phyloP scores from a whole-genome alignment of 1,139 yeast genomes.

The Blastobotrys buckinghamii region DNA sequence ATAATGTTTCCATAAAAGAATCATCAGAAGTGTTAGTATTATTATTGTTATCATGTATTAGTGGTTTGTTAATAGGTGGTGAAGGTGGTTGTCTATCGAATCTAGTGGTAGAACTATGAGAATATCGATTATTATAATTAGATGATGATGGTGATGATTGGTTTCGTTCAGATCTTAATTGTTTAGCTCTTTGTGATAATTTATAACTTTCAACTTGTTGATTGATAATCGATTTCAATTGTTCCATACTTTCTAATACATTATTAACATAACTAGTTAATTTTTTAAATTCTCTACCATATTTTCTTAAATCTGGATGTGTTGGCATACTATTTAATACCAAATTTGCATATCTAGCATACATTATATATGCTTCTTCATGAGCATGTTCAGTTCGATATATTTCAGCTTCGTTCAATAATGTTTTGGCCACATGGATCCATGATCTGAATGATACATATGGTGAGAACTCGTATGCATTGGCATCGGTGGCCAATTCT shows the following conservation, averaged over 20 bases:
- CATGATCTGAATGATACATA: constrained; percentile 41
- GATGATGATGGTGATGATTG: too few relatives aligned
- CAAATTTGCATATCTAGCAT: constrained; percentile 45
- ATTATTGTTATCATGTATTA: not conserved
- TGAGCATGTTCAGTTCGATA: constrained; percentile 38
- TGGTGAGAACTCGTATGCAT: constrained; percentile 40
- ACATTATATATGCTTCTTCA: constrained; percentile 45
- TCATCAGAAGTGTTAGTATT: constrained; percentile 9
- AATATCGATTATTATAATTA: too few relatives aligned
- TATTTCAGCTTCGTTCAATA: constrained; percentile 41
- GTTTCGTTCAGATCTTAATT: constrained; percentile 1
- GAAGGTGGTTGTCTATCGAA: not conserved
- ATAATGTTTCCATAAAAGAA: constrained; percentile 19
- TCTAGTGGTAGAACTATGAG: not conserved
- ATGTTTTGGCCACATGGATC: constrained; percentile 39
- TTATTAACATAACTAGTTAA: not conserved
- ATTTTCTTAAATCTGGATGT: constrained; percentile 37
- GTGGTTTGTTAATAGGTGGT: not conserved
- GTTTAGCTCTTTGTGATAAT: constrained; percentile 4
- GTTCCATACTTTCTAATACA: constrained; percentile 38
- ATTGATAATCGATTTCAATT: constrained; percentile 33
- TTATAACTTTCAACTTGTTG: constrained; percentile 30
- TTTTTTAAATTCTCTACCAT: constrained; percentile 24
- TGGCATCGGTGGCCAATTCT: constrained; percentile 39
- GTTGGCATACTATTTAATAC: constrained; percentile 40